Conservation (phyloP, 305 asterid genomes). For the Fraxinus greggii region DNA sequence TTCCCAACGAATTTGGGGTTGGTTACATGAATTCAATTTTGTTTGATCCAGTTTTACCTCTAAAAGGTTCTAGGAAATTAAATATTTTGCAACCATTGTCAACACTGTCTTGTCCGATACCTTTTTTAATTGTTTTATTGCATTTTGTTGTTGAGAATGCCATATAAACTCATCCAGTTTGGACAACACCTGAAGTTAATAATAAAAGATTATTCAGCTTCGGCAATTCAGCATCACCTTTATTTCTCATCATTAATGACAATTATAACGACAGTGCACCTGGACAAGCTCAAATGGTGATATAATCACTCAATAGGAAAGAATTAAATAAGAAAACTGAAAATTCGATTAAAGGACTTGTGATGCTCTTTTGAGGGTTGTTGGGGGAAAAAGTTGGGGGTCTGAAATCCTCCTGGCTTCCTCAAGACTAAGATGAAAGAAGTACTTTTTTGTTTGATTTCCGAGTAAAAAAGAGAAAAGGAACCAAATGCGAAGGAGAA, state of each 20-base stretch:
- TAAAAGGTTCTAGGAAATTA: neutral
- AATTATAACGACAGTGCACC: neutral
- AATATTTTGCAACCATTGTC: neutral
- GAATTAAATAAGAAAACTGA: neutral
- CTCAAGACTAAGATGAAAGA: neutral
- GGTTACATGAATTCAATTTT: neutral
- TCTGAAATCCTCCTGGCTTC: neutral
- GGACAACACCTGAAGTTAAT: neutral
- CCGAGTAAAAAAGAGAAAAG: neutral
- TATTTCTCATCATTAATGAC: neutral
- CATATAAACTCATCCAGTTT: neutral
- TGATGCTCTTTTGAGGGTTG: neutral
- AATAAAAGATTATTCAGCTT: neutral
- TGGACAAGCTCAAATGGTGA: neutral
- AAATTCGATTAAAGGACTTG: neutral
- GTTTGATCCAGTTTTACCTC: neutral
- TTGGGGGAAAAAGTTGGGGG: neutral
- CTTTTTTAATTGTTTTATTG: neutral
- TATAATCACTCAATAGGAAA: neutral
- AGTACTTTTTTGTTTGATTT: neutral
- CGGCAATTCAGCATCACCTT: neutral
- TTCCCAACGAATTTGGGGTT: neutral
- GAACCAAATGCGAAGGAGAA: neutral
- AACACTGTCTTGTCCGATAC: neutral
- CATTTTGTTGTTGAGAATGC: neutral